phyloP scores from a whole-genome alignment of 352 stramenopile genomes.

The Pythium biforme region DNA sequence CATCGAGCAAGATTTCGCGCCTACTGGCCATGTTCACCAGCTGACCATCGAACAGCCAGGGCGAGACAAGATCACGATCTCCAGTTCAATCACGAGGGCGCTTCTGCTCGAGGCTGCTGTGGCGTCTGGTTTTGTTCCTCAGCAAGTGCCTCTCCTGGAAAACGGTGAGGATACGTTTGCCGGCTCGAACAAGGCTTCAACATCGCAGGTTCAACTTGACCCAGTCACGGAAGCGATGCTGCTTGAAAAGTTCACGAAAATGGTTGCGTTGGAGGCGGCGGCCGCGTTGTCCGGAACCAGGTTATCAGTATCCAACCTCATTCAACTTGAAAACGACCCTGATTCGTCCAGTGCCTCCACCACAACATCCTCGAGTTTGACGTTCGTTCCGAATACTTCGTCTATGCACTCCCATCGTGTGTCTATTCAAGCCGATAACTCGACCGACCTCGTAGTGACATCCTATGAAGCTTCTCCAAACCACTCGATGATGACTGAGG shows the following conservation, averaged over 20 bases:
- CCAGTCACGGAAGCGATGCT: conserved; percentile 49
- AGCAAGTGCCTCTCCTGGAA: conserved; percentile 39
- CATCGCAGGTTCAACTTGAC: conserved; percentile 29
- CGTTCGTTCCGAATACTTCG: conserved; percentile 4
- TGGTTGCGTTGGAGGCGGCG: conserved; percentile 26
- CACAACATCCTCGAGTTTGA: conserved; percentile 9
- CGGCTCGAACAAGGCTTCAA: neutral
- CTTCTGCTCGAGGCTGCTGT: conserved; percentile 53
- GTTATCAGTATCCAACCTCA: conserved; percentile 19
- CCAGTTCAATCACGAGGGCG: conserved; percentile 61
- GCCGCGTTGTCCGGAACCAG: conserved; percentile 11
- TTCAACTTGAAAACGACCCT: conserved; percentile 37
- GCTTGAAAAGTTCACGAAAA: conserved; percentile 65
- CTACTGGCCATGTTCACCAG: conserved; percentile 59
- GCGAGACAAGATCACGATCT: conserved; percentile 75
- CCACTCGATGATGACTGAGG: conserved; percentile 18
- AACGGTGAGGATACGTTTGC: conserved; percentile 36
- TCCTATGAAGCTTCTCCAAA: neutral
- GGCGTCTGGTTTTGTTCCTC: conserved; percentile 16
- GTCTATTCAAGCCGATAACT: conserved; percentile 15
- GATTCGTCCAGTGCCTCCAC: conserved; percentile 21
- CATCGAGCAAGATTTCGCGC: conserved; percentile 50
- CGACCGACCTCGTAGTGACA: neutral
- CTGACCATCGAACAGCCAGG: conserved; percentile 67
- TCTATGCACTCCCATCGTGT: neutral